Evolutionary conservation across 768 basidiomycete genomes (phyloP), one percentile per base, ranked within the genome.

Genomic region (Lactarius pseudohatsudake): DNA sequence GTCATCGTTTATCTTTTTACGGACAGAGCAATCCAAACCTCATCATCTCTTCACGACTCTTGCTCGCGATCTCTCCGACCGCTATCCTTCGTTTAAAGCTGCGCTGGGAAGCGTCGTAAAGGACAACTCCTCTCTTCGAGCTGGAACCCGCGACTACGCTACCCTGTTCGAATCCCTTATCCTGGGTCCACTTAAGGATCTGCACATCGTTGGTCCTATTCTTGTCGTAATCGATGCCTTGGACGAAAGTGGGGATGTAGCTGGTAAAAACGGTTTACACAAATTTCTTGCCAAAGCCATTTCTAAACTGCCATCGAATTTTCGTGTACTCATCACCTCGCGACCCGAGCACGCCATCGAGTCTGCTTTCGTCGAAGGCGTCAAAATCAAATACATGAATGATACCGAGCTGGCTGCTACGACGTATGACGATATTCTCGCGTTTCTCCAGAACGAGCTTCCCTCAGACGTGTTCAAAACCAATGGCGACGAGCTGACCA

Each of bases 41-140:
- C 22, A 57, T 30, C 56, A 34, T 7, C 30, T 57, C 5, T 59
- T 59, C 58, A 59, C 58, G 40, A 59, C 58, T 18, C 58, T 59
- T 10, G 28, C 28, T 40, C 34, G n/a, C 38, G 38, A 38, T 38
- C 58, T 59, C 38, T 15, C n/a, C 22, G 34, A 38, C n/a, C 34
- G 38, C 15, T 59, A 22, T 20, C 58, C 38, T 16, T 59, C 38
- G 22, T 50, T 22, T n/a, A 50, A 50, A 50, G 22, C 22, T 1
- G 47, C 47, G 11, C 47, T 50, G 13, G 58, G 38, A 40, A 26
- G 26, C 5, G 16, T 26, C 36, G 3, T 26, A 10, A 34, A 59
- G 58, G 32, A 15, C 8, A 36, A 30, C 13, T n/a, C 58, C 11
- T 26, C 58, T 26, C 58, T 59, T 41, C 38, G 58, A 38, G 1